Evolutionary conservation across 2,329 filamentous ascomycete genomes (phyloP).

Genomic region (Alternaria burnsii): DNA sequence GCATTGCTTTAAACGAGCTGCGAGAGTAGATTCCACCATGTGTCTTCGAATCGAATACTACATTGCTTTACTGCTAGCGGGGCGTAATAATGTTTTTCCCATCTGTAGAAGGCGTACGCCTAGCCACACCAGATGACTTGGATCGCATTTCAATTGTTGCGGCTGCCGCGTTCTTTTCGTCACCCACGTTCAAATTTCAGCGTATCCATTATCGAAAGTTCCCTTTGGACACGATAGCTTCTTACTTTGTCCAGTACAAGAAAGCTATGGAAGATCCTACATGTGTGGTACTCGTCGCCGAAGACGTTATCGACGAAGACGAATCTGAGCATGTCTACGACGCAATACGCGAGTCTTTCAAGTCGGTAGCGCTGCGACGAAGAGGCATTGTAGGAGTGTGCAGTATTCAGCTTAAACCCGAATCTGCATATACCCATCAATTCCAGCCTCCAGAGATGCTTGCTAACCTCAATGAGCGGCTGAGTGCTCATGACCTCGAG

Average conservation of each 20-base stretch:
- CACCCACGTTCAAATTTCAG: constrained; percentile 42
- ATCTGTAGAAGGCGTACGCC: constrained; percentile 28
- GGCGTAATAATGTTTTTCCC: constrained; percentile 24
- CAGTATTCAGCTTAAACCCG: constrained; percentile 32
- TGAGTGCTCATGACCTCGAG: constrained; percentile 7
- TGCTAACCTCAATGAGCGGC: constrained; percentile 12
- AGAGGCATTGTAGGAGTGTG: constrained; percentile 37
- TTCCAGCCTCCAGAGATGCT: constrained; percentile 32
- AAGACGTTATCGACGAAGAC: constrained; percentile 20
- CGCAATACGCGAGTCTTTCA: constrained; percentile 27
- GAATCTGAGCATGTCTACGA: constrained; percentile 32
- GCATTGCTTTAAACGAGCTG: constrained; percentile 1
- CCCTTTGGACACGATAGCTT: constrained; percentile 35
- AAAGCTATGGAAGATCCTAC: constrained; percentile 23
- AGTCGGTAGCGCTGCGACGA: not conserved
- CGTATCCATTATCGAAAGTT: constrained; percentile 30
- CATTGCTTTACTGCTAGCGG: not conserved
- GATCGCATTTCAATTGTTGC: constrained; percentile 39
- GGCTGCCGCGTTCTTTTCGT: constrained; percentile 41
- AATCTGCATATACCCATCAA: constrained; percentile 27
- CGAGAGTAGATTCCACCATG: not conserved
- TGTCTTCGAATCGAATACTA: not conserved
- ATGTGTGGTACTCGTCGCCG: constrained; percentile 28
- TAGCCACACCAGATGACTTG: constrained; percentile 36
- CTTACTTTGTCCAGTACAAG: constrained; percentile 29